These are phyloP conservation scores for Vachellia pachyceras DNA, from an alignment of 306 rosid species.

Conservation along the genomic window DNA sequence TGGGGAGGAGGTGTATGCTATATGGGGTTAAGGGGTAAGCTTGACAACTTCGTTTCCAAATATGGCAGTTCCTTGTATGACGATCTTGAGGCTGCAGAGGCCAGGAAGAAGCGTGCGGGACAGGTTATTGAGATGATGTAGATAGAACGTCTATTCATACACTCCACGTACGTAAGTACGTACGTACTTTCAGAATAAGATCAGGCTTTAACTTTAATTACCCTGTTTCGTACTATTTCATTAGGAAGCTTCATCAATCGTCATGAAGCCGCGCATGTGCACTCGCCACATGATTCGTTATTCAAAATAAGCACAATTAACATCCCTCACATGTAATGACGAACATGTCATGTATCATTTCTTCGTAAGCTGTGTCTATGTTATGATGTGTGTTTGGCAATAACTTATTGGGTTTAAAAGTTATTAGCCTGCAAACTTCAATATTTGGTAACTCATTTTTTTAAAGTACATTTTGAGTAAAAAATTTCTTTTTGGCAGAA, in stretches of 20 bases:
- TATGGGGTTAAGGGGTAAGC: conserved; percentile 64
- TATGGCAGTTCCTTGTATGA: conserved; percentile 51
- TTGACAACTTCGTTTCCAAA: conserved; percentile 43
- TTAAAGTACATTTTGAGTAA: too few species aligned
- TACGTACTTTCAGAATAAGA: neutral
- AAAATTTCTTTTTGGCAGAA: too few species aligned
- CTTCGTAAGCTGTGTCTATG: too few species aligned
- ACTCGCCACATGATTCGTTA: neutral
- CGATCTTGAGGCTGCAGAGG: conserved; percentile 43
- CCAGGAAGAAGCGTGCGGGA: conserved; percentile 36
- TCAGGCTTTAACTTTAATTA: neutral
- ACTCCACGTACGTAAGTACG: too few species aligned
- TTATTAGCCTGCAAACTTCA: too few species aligned
- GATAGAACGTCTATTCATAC: neutral
- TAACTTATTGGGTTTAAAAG: too few species aligned
- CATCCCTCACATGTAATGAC: neutral
- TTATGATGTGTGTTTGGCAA: too few species aligned
- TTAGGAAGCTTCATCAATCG: neutral
- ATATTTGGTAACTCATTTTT: too few species aligned
- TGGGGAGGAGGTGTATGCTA: conserved; percentile 63
- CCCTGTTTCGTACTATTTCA: neutral
- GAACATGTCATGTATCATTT: too few species aligned
- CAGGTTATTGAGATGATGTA: conserved; percentile 49
- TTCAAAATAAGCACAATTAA: neutral
- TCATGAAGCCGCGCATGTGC: neutral